These are phyloP conservation scores for Malus asiatica DNA, from an alignment of 306 rosid genomes.

Conservation along the genomic window DNA sequence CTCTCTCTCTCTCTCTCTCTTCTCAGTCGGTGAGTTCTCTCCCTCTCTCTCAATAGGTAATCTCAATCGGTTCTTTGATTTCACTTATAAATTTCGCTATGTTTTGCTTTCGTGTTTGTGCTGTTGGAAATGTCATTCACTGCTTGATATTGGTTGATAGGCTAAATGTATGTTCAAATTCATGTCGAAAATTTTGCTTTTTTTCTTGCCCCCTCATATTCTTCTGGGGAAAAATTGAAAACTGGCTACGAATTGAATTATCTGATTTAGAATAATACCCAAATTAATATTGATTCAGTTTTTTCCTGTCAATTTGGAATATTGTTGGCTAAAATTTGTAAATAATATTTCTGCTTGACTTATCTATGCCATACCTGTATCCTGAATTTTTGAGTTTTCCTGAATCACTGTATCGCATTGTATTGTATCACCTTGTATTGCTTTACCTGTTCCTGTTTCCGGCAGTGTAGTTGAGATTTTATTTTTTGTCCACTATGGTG, in stretches of 20 bases:
- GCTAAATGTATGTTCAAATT: neutral
- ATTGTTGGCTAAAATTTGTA: too few relatives aligned
- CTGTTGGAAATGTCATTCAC: neutral
- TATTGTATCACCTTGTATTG: neutral
- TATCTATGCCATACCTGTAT: neutral
- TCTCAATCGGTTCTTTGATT: neutral
- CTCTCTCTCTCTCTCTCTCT: neutral
- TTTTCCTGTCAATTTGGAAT: neutral
- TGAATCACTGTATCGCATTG: neutral
- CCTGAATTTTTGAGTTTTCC: neutral
- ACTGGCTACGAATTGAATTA: neutral
- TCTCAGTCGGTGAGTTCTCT: too few relatives aligned
- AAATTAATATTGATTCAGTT: neutral
- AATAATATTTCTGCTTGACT: neutral
- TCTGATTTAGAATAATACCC: neutral
- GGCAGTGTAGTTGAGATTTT: neutral
- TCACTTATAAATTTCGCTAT: neutral
- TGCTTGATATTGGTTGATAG: neutral
- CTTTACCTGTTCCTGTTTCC: neutral
- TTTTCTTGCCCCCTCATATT: neutral
- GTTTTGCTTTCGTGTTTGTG: neutral
- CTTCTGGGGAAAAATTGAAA: neutral
- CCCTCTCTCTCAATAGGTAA: neutral
- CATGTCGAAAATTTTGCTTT: neutral
- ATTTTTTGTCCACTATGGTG: neutral